These are phyloP conservation scores for Aspergillus sp. DNA, from an alignment of 2,329 filamentous ascomycete species.

Conservation along the genomic window DNA sequence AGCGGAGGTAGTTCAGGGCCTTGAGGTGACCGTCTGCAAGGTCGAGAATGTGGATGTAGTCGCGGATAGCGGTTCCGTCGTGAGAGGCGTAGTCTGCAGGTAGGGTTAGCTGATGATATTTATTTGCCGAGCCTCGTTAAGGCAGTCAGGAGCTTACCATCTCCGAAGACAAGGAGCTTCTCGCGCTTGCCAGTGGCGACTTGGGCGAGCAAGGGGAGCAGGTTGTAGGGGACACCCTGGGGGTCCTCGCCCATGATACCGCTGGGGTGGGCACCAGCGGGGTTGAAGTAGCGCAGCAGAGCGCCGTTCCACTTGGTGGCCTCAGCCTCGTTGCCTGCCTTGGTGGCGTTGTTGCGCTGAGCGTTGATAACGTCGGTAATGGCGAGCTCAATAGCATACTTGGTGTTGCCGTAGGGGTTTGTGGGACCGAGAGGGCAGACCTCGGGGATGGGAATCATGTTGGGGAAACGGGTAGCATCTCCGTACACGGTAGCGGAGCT, in stretches of 20 bases:
- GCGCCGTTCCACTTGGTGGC: slow-evolving; percentile 88
- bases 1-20: slow-evolving; percentile 67
- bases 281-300: slow-evolving; percentile 96
- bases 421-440: slow-evolving; percentile 93
- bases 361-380: slow-evolving; percentile 90
- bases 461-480: slow-evolving; percentile 89
- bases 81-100: slow-evolving; percentile 69
- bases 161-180: slow-evolving; percentile 91
- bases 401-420: slow-evolving; percentile 97
- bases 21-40: slow-evolving; percentile 57
- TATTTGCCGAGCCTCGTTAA: neutral
- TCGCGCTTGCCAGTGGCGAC: slow-evolving; percentile 93
- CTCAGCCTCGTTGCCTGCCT: slow-evolving; percentile 68
- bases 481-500: slow-evolving; percentile 98
- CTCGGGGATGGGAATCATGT: slow-evolving; percentile 99
- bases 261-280: slow-evolving; percentile 87
- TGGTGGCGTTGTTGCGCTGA: slow-evolving; percentile 78
- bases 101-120: neutral
- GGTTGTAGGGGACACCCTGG: slow-evolving; percentile 91
- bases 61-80: slow-evolving; percentile 57
- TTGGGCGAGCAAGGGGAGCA: slow-evolving; percentile 89
- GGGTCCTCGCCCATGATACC: slow-evolving; percentile 99
- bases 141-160: slow-evolving; percentile 61
- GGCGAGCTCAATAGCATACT: slow-evolving; percentile 85
- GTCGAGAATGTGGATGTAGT: slow-evolving; percentile 68